Conservation (phyloP, 176 grass and related monocot genomes). For the Cenchrus fungigraminus region DNA sequence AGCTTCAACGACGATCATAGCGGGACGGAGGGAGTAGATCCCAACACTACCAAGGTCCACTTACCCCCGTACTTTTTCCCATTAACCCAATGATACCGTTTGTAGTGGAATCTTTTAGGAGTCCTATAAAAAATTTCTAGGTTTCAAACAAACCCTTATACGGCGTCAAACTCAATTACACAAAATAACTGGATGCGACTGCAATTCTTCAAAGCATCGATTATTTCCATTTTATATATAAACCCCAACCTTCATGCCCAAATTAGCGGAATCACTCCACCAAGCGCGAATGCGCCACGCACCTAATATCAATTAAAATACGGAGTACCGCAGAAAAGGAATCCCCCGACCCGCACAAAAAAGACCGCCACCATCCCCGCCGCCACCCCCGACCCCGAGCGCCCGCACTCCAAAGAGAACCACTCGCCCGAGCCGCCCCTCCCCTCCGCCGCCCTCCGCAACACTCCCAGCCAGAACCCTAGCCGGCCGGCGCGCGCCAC, state of each 20-base stretch:
- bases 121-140: neutral
- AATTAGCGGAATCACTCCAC: slow-evolving; percentile 5
- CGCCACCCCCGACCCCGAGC: neutral
- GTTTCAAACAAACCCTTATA: neutral
- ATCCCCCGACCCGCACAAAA: neutral
- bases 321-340: neutral
- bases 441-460: neutral
- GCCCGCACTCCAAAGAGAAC: slow-evolving; percentile 24
- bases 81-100: neutral
- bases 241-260: neutral
- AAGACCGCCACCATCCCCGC: neutral
- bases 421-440: neutral
- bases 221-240: neutral
- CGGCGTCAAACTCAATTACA: neutral
- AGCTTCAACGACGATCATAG: too few species aligned
- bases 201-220: neutral
- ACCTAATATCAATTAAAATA: neutral
- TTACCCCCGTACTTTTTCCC: too few species aligned
- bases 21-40: too few species aligned
- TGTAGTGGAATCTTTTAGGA: neutral
- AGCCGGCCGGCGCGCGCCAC: neutral
- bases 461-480: slow-evolving; percentile 28
- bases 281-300: neutral
- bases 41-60: too few species aligned
- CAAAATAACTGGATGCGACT: neutral